A percentile compares a stretch with the other conserved stretches of the same genome.
These are phyloP conservation scores for Amanita subjunquillea DNA, from an alignment of 768 basidiomycete species.

Conservation along the genomic window DNA sequence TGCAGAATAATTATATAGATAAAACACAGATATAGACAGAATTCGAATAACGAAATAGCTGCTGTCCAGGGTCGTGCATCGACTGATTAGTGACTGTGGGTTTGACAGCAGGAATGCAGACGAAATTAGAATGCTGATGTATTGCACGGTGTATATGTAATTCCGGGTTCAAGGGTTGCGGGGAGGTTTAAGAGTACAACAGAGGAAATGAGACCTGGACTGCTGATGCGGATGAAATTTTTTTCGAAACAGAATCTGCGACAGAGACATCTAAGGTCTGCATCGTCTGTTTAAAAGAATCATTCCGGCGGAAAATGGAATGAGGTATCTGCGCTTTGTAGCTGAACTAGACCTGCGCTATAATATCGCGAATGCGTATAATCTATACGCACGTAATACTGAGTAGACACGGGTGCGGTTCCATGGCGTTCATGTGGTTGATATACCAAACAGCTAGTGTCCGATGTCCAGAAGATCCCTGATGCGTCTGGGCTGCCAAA, in stretches of 20 bases:
- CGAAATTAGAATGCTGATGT: constrained; percentile 1
- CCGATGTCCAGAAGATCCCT: constrained; percentile 2
- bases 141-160: constrained; percentile 3
- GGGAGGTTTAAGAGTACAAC: constrained; percentile 6
- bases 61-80: background rate
- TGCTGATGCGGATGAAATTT: background rate
- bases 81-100: background rate
- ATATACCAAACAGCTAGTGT: constrained; percentile 1
- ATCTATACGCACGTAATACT: constrained; percentile 1
- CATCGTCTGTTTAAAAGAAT: background rate
- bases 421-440: background rate
- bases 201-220: constrained; percentile 4
- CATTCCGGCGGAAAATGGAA: background rate
- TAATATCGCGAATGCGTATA: constrained; percentile 1
- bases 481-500: background rate
- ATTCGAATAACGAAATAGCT: background rate
- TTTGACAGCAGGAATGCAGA: background rate
- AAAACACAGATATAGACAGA: constrained; percentile 1
- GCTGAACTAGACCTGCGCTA: background rate
- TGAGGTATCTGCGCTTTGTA: constrained; percentile 2
- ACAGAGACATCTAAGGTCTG: constrained; percentile 4
- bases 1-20: constrained; percentile 4
- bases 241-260: background rate
- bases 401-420: background rate
- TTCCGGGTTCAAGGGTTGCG: background rate